Base-by-base conservation (phyloP, 1,139 yeast genomes). In the Casaregolazyma lundiana region DNA sequence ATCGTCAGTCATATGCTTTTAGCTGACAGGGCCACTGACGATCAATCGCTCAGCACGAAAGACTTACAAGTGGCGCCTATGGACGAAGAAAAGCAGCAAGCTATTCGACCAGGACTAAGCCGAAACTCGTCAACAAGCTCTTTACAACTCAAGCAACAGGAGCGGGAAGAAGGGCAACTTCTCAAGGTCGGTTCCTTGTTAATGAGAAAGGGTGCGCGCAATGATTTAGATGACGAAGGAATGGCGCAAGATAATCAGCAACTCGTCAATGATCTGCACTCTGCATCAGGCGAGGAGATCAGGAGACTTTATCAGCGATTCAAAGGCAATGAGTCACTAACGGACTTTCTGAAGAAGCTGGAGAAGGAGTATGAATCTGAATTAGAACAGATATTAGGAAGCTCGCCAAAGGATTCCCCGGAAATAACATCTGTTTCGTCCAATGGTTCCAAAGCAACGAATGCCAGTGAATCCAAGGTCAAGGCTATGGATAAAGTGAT, bases 91-190 rank as follows among this genome's bases (percentile, higher is more conserved):
- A 26, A 26, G 11, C 11, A 45, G 43, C 3, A 43, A 8, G 34
- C 54, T 8, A 21, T 59, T 15, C 9, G 29, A 13, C 35, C 29
- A n/a, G 20, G 29, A 9, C 21, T 42, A n/a, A 51, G 60, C 2
- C 48, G 61, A n/a, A 46, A 52, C 35, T 48, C 57, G 3, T 60
- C 65, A 2, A 37, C 47, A 15, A 53, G 64, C 5, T 59, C 64
- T 6, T 34, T 60, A 22, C 55, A 59, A 37, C 52, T 89, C 17
- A 84, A 80, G 61, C 79, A 76, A 54, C 88, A 84, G 62, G 96
- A 88, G 59, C 80, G 81, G 53, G 97, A 89, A 64, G 97, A 89
- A 70, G 97, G 96, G 54, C 95, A 86, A 59, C 74, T 88, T 52
- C 96, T 87, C 65, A 80, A 84, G 65, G 79, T 87, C 78, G 95